Evolutionary conservation across 2,329 filamentous ascomycete genomes (phyloP).

Genomic region (Diaporthe nobilis): DNA sequence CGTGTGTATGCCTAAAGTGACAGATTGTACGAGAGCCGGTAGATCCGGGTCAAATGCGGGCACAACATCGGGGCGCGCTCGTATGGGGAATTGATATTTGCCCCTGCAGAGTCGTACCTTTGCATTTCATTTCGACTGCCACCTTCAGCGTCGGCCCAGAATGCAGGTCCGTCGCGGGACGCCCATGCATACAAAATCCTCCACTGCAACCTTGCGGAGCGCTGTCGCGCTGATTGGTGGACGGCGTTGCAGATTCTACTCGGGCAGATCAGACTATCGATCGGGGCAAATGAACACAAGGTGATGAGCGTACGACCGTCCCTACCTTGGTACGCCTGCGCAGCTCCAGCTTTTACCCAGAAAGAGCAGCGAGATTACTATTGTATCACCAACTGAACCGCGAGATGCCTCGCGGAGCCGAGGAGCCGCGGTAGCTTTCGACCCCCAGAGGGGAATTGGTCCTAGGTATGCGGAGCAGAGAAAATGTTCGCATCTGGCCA

Average conservation of each 20-base stretch:
- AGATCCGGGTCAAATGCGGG: slow-evolving; percentile 6
- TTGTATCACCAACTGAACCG: slow-evolving; percentile 10
- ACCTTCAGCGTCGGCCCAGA: slow-evolving; percentile 8
- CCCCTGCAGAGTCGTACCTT: slow-evolving; percentile 6
- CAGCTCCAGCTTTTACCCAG: slow-evolving; percentile 21
- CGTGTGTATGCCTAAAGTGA: not conserved
- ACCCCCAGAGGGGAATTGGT: not conserved
- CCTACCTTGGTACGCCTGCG: not conserved
- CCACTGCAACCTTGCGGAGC: slow-evolving; percentile 23
- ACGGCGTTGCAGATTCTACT: not conserved
- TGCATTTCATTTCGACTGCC: not conserved
- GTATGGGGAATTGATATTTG: not conserved
- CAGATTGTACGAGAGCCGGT: slow-evolving; percentile 4
- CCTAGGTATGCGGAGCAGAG: slow-evolving; percentile 6
- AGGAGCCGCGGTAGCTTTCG: not conserved
- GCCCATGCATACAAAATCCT: slow-evolving; percentile 26
- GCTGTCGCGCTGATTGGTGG: not conserved
- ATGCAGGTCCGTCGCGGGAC: slow-evolving; percentile 28
- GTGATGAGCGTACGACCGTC: slow-evolving; percentile 7
- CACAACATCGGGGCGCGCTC: not conserved
- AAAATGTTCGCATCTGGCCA: slow-evolving; percentile 9
- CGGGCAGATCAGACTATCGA: slow-evolving; percentile 15
- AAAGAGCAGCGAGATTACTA: slow-evolving; percentile 13
- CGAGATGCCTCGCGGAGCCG: not conserved
- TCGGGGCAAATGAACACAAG: slow-evolving; percentile 19